Percentiles rank a stretch among this genome's conserved stretches.
phyloP scores from a whole-genome alignment of 352 stramenopile species.

The Globisporangium canariense region DNA sequence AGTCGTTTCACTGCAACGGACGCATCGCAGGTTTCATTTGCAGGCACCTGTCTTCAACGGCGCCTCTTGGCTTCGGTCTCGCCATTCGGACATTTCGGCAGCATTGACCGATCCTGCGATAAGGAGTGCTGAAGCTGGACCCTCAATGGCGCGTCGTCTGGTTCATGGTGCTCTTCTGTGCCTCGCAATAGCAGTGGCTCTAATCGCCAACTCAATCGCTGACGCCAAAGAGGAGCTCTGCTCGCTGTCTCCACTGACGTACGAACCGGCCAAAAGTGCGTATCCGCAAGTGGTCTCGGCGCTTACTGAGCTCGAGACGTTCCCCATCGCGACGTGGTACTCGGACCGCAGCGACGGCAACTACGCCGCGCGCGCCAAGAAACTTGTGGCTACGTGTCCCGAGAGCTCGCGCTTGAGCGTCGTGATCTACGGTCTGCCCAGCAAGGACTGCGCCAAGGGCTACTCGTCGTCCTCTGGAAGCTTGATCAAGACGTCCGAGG shows the following conservation, averaged over 20 bases:
- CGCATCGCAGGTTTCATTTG: background rate
- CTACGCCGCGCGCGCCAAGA: constrained; percentile 15
- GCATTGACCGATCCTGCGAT: background rate
- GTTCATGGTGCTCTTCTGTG: background rate
- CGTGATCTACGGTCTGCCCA: constrained; percentile 68
- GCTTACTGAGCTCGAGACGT: constrained; percentile 34
- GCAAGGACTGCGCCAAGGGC: constrained; percentile 66
- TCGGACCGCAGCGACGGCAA: constrained; percentile 34
- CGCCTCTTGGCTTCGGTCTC: background rate
- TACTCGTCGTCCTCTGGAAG: constrained; percentile 33
- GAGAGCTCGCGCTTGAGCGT: constrained; percentile 44
- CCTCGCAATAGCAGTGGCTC: background rate
- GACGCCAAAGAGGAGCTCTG: background rate
- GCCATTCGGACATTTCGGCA: background rate
- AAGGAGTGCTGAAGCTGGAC: background rate
- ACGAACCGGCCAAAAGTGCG: constrained; percentile 26
- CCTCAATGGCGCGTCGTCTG: background rate
- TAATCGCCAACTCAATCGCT: background rate
- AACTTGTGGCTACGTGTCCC: constrained; percentile 31
- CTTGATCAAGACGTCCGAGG: constrained; percentile 31
- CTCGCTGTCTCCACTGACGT: background rate
- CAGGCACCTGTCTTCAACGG: background rate
- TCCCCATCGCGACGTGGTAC: constrained; percentile 55
- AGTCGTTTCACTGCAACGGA: background rate
- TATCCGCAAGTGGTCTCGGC: constrained; percentile 34